These are phyloP conservation scores for Gossypium gossypioides DNA, from an alignment of 441 rosid species.

Conservation along the genomic window DNA sequence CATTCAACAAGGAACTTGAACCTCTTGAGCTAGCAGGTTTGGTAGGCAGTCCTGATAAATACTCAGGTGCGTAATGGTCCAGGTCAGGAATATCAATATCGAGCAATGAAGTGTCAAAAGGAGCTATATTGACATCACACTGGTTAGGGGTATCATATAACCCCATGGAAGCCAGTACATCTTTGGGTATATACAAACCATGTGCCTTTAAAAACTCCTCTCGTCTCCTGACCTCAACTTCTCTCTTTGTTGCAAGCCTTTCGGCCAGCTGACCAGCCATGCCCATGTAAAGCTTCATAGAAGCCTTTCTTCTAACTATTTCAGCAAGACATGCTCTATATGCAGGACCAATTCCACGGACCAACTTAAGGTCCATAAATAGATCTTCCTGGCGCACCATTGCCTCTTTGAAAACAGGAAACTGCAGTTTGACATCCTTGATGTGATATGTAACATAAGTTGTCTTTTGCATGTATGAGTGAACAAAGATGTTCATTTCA, in stretches of 20 bases:
- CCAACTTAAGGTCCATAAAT: conserved; percentile 63
- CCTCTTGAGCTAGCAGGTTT: conserved; percentile 45
- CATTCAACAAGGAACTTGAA: conserved; percentile 55
- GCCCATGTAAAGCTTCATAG: conserved; percentile 96
- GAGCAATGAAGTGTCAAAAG: conserved; percentile 72
- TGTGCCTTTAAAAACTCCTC: conserved; percentile 74
- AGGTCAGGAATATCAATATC: conserved; percentile 70
- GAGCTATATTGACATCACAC: conserved; percentile 86
- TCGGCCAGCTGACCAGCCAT: conserved; percentile 98
- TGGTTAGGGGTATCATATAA: conserved; percentile 77
- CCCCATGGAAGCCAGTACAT: conserved; percentile 79
- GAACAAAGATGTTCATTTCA: conserved; percentile 80
- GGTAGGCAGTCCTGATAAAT: conserved; percentile 45
- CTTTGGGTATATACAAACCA: conserved; percentile 61
- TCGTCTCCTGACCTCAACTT: conserved; percentile 76
- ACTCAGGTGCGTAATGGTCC: conserved; percentile 81
- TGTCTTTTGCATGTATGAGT: conserved; percentile 77
- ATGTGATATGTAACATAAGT: conserved; percentile 51
- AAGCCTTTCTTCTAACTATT: conserved; percentile 84
- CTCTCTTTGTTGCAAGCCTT: conserved; percentile 83
- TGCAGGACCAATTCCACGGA: conserved; percentile 82
- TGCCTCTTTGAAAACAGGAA: conserved; percentile 95
- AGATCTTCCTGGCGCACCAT: conserved; percentile 70
- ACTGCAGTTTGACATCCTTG: conserved; percentile 80
- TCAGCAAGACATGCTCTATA: conserved; percentile 98